phyloP scores from a whole-genome alignment of 1,284 basidiomycete species.

The Heterobasidion parviporum region DNA sequence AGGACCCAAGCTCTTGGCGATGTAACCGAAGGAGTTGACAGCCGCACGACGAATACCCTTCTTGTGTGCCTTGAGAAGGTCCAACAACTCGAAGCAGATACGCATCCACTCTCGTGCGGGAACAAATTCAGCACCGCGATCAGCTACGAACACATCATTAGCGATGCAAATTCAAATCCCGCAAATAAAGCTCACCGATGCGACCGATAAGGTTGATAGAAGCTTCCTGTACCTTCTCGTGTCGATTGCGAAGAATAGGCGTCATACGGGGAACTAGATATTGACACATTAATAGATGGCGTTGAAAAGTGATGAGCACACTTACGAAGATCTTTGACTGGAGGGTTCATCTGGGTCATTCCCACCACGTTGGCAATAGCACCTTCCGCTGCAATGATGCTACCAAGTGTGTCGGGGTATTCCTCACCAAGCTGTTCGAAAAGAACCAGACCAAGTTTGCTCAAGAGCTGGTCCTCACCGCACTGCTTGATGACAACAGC shows the following conservation, averaged over 20 bases:
- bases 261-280: constrained; percentile 93
- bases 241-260: constrained; percentile 95
- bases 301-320: constrained; percentile 13
- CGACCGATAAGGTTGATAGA: constrained; percentile 99
- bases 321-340: constrained; percentile 95
- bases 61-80: constrained; percentile 98
- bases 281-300: constrained; percentile 10
- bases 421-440: constrained; percentile 99
- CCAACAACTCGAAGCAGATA: constrained; percentile 97
- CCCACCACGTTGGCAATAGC: constrained; percentile 99
- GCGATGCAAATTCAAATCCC: neutral
- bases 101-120: constrained; percentile 99
- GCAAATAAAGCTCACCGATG: constrained; percentile 54
- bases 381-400: constrained; percentile 97
- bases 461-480: constrained; percentile 91
- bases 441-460: constrained; percentile 93
- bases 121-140: constrained; percentile 98
- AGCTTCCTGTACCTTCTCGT: constrained; percentile 99
- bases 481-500: constrained; percentile 99
- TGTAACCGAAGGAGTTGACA: constrained; percentile 99
- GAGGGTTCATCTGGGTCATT: constrained; percentile 99
- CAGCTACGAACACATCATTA: constrained; percentile 44
- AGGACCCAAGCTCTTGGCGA: constrained; percentile 98
- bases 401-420: constrained; percentile 97
- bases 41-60: constrained; percentile 98